Evolutionary conservation across 805 yeast genomes (phyloP).

Genomic region (Pichia eremophila): DNA sequence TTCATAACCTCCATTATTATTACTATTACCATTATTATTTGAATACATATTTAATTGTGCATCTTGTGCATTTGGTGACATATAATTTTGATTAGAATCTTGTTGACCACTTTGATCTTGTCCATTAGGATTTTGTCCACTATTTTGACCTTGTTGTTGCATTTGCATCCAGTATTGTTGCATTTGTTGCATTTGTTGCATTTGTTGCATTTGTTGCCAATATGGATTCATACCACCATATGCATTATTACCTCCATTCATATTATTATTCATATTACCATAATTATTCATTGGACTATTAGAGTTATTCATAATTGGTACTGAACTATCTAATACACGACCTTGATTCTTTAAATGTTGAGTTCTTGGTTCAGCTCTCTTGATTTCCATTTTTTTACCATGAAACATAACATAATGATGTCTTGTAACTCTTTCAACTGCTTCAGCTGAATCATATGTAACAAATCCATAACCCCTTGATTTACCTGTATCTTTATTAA

Average conservation of each 20-base stretch:
- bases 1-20: slow-evolving; percentile 23
- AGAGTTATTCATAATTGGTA: background rate
- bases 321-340: background rate
- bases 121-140: slow-evolving; percentile 1
- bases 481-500: slow-evolving; percentile 93
- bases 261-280: slow-evolving; percentile 13
- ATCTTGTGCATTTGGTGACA: slow-evolving; percentile 8
- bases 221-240: slow-evolving; percentile 32
- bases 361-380: slow-evolving; percentile 76
- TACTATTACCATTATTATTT: slow-evolving; percentile 4
- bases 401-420: slow-evolving; percentile 75
- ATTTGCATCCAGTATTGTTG: slow-evolving; percentile 16
- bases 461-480: slow-evolving; percentile 97
- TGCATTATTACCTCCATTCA: slow-evolving; percentile 22
- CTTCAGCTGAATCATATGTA: slow-evolving; percentile 89
- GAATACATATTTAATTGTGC: slow-evolving; percentile 9
- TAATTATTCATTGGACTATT: slow-evolving; percentile 1
- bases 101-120: slow-evolving; percentile 1
- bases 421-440: slow-evolving; percentile 81
- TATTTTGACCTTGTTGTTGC: slow-evolving; percentile 9
- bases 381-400: slow-evolving; percentile 78
- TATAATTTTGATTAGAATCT: background rate
- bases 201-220: slow-evolving; percentile 47
- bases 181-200: slow-evolving; percentile 26
- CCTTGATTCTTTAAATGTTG: slow-evolving; percentile 32